Percentiles rank a stretch among this genome's conserved stretches.
These are phyloP conservation scores for Amaranthus cruentus DNA, from an alignment of 148 eudicot species.

Conservation along the genomic window DNA sequence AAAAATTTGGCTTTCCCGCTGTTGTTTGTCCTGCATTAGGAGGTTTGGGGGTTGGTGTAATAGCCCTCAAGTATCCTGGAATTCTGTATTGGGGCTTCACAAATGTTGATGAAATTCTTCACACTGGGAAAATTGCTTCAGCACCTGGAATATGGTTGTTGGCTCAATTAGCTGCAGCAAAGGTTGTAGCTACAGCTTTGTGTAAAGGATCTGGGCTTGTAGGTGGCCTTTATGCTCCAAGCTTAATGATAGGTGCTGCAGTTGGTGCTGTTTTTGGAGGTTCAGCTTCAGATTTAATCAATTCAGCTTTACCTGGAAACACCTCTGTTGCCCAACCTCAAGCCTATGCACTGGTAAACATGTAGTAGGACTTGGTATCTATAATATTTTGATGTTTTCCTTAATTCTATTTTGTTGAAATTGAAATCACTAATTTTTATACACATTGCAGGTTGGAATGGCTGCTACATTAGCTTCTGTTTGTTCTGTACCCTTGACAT, in stretches of 20 bases:
- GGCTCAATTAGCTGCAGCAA: constrained; percentile 89
- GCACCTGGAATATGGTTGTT: constrained; percentile 94
- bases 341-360: constrained; percentile 85
- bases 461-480: constrained; percentile 97
- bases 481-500: constrained; percentile 96
- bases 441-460: constrained; percentile 84
- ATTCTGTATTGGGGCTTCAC: constrained; percentile 93
- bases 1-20: constrained; percentile 66
- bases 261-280: constrained; percentile 99
- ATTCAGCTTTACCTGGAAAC: constrained; percentile 79
- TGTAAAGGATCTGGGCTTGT: constrained; percentile 97
- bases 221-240: constrained; percentile 96
- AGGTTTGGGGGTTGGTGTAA: constrained; percentile 91
- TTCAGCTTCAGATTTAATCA: constrained; percentile 69
- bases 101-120: constrained; percentile 92
- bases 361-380: neutral
- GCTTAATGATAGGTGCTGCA: constrained; percentile 98
- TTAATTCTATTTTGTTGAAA: constrained; percentile 3
- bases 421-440: constrained; percentile 1
- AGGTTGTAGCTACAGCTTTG: constrained; percentile 88
- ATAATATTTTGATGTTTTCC: neutral
- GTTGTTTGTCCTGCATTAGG: constrained; percentile 93
- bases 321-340: constrained; percentile 92
- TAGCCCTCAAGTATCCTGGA: constrained; percentile 94
- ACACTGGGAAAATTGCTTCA: constrained; percentile 83